Percentiles rank a stretch among this genome's conserved stretches.
phyloP scores from a whole-genome alignment of 768 basidiomycete species.

The Dictyophora rubrovolvata region DNA sequence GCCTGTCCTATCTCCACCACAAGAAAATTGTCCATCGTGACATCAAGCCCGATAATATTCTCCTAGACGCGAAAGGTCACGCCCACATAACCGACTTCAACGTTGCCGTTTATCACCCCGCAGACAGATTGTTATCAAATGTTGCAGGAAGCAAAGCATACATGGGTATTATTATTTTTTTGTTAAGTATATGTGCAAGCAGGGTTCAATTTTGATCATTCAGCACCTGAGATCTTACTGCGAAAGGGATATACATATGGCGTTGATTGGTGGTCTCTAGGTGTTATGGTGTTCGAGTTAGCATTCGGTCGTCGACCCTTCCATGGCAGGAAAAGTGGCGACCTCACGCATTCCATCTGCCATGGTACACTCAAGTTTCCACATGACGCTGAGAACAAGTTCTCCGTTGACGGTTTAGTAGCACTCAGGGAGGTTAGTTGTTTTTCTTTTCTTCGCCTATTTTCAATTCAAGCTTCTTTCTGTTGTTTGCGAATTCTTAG shows the following conservation, averaged over 20 bases:
- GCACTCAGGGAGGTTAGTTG: conserved; percentile 12
- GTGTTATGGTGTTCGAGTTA: conserved; percentile 85
- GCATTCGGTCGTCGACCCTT: conserved; percentile 65
- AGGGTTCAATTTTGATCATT: not conserved
- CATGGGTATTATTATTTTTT: conserved; percentile 28
- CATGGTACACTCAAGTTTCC: conserved; percentile 41
- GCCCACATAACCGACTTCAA: conserved; percentile 46
- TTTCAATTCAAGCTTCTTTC: not conserved
- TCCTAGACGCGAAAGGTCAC: conserved; percentile 40
- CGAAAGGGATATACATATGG: conserved; percentile 91
- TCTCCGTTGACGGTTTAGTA: conserved; percentile 49
- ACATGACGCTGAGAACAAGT: conserved; percentile 62
- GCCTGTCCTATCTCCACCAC: conserved; percentile 35
- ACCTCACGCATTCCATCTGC: conserved; percentile 78
- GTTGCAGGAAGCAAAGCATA: conserved; percentile 43
- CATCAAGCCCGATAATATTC: conserved; percentile 42
- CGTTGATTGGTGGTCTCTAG: conserved; percentile 95
- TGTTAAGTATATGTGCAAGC: not conserved
- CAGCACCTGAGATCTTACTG: conserved; percentile 46
- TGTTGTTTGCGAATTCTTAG: conserved; percentile 31
- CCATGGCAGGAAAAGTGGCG: conserved; percentile 80
- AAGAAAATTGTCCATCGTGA: conserved; percentile 41
- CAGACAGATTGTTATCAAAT: conserved; percentile 32
- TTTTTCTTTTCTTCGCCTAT: not conserved
- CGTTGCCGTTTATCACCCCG: conserved; percentile 40